phyloP scores from a whole-genome alignment of 495 filamentous ascomycete genomes.

The Neurospora tetrasperma region DNA sequence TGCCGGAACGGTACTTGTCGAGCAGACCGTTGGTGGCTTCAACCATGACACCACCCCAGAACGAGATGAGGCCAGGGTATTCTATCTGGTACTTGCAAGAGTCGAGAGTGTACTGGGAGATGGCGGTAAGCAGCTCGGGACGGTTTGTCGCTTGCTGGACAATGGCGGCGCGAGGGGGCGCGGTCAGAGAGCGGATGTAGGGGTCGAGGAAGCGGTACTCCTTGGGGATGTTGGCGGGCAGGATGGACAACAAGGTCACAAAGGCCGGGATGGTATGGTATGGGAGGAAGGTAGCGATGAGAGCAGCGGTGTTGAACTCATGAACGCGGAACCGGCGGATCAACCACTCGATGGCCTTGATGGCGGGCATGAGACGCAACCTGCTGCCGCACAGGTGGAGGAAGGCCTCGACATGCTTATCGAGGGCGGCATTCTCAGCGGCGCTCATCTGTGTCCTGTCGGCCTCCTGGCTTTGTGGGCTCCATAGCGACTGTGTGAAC shows the following conservation, averaged over 20 bases:
- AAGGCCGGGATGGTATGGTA: slow-evolving; percentile 80
- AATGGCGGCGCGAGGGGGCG: slow-evolving; percentile 67
- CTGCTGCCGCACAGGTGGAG: slow-evolving; percentile 65
- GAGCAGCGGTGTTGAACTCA: slow-evolving; percentile 70
- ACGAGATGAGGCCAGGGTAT: slow-evolving; percentile 65
- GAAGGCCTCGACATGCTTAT: slow-evolving; percentile 68
- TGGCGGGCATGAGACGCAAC: slow-evolving; percentile 69
- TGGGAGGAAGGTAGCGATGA: slow-evolving; percentile 84
- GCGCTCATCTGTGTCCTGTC: slow-evolving; percentile 77
- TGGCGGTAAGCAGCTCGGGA: slow-evolving; percentile 51
- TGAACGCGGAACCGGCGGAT: slow-evolving; percentile 82
- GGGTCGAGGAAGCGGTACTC: slow-evolving; percentile 79
- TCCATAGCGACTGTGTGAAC: slow-evolving; percentile 70
- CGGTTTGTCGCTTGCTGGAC: slow-evolving; percentile 71
- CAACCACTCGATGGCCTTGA: slow-evolving; percentile 91
- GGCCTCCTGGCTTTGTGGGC: slow-evolving; percentile 76
- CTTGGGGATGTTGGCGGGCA: slow-evolving; percentile 59
- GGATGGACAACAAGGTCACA: slow-evolving; percentile 66
- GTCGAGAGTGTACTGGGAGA: slow-evolving; percentile 67
- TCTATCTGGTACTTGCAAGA: slow-evolving; percentile 57
- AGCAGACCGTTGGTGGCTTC: slow-evolving; percentile 74
- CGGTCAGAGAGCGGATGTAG: slow-evolving; percentile 63
- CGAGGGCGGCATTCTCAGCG: slow-evolving; percentile 68
- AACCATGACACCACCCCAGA: slow-evolving; percentile 77
- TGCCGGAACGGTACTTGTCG: slow-evolving; percentile 61